phyloP scores from a whole-genome alignment of 768 basidiomycete genomes.

The Auricularia heimuer region DNA sequence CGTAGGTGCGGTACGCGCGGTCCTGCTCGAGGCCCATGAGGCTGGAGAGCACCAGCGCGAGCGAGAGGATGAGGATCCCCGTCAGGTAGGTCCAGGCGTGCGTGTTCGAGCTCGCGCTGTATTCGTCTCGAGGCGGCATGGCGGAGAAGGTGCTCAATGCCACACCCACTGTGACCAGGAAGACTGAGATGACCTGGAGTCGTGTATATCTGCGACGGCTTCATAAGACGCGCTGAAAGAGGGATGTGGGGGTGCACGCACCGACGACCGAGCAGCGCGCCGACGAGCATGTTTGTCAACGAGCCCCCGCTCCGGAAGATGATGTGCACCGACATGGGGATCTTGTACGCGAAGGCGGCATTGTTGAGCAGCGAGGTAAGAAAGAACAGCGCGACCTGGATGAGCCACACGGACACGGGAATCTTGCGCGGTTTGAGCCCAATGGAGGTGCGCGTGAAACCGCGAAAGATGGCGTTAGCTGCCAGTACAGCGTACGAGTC shows the following conservation, averaged over 20 bases:
- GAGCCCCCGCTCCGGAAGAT: constrained; percentile 87
- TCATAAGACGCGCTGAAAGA: constrained; percentile 1
- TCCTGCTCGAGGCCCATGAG: constrained; percentile 82
- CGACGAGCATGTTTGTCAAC: constrained; percentile 73
- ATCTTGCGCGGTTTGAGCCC: constrained; percentile 53
- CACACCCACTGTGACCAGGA: constrained; percentile 76
- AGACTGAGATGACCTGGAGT: constrained; percentile 60
- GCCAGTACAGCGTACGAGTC: constrained; percentile 10
- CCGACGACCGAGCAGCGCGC: constrained; percentile 60
- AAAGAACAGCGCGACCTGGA: constrained; percentile 78
- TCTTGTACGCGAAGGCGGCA: constrained; percentile 74
- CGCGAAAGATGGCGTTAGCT: constrained; percentile 5
- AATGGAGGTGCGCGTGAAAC: constrained; percentile 4
- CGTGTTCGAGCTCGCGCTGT: constrained; percentile 8
- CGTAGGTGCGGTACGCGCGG: constrained; percentile 51
- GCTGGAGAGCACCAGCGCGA: constrained; percentile 73
- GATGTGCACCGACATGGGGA: constrained; percentile 91
- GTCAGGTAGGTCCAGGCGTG: constrained; percentile 42
- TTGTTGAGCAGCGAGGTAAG: constrained; percentile 78
- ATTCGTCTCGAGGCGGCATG: constrained; percentile 16
- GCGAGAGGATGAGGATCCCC: constrained; percentile 63
- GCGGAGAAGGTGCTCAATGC: constrained; percentile 74
- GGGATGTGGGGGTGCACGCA: constrained; percentile 23
- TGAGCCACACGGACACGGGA: constrained; percentile 60
- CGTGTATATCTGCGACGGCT: constrained; percentile 40